A percentile compares a stretch with the other conserved stretches of the same genome.
phyloP scores from a whole-genome alignment of 768 basidiomycete genomes.

The Mycena kentingensis region DNA sequence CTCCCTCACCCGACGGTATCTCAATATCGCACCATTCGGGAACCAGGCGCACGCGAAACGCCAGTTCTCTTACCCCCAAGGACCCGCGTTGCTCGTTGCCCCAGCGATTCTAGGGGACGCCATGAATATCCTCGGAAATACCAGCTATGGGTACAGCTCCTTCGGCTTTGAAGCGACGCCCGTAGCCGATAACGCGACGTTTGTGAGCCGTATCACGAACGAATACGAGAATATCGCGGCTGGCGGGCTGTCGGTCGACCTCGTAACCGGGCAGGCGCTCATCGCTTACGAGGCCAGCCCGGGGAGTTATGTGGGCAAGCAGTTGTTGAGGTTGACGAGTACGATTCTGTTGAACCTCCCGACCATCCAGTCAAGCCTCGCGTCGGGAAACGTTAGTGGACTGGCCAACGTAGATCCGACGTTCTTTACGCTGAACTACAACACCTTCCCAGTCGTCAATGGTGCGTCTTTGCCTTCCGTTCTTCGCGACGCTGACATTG shows the following conservation, averaged over 20 bases:
- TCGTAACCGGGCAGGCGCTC: conserved; percentile 48
- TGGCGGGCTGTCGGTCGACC: conserved; percentile 70
- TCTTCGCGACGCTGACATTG: neutral
- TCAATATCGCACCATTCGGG: too few species aligned
- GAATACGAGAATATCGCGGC: conserved; percentile 57
- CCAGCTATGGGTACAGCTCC: too few species aligned
- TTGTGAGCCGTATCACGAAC: conserved; percentile 52
- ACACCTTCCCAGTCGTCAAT: conserved; percentile 57
- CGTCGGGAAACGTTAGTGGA: conserved; percentile 44
- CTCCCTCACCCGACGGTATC: too few species aligned
- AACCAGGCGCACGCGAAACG: too few species aligned
- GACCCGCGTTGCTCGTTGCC: too few species aligned
- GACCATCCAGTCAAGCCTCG: conserved; percentile 60
- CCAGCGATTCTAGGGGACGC: too few species aligned
- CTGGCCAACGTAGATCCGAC: conserved; percentile 39
- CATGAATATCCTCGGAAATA: too few species aligned
- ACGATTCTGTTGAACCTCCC: conserved; percentile 73
- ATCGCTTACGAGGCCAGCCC: conserved; percentile 75
- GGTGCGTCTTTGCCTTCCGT: conserved; percentile 12
- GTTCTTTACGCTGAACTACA: conserved; percentile 61
- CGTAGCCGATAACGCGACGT: conserved; percentile 59
- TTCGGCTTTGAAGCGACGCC: too few species aligned
- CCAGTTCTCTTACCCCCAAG: too few species aligned
- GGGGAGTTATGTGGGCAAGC: conserved; percentile 57
- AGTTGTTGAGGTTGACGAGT: conserved; percentile 68